Base-by-base conservation (phyloP, 2,329 filamentous ascomycete genomes). In the Pseudopithomyces chartarum region DNA sequence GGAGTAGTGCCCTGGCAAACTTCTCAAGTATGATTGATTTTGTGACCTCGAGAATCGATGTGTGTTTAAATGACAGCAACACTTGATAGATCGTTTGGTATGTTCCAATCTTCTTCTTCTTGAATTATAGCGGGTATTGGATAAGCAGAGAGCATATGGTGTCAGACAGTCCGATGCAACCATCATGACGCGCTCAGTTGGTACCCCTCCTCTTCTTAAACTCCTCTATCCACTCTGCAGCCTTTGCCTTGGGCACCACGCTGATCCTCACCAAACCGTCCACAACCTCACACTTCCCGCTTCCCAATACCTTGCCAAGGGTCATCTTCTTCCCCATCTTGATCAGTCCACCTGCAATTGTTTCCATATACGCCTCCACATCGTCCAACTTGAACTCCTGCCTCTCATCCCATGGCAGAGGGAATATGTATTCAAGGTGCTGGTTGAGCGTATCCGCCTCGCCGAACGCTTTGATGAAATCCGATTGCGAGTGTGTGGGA, bases 331-430 rank as follows among this genome's bases (percentile, higher is more conserved):
- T 93, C 46, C 95, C 94, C 20, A 93, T 88, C 79, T 96, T 97
- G 68, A 97, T 86, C 67, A 99, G 75, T 0, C 93, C 92, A 0
- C 92, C 92, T 0, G 82, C 80, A 3, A 78, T 78, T 0, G 92
- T 98, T 80, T 97, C 92, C 81, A 96, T 89, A 75, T 91, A 98
- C 69, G 91, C 95, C 65, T 97, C 92, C 4, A 97, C 91, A 0
- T 77, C 80, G 0, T 81, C 80, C 1, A 82, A 65, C 0, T 79
- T 84, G 75, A 97, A 97, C 67, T 87, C 87, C 1, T 82, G 77
- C 58, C 83, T 79, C 15, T 75, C 69, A 67, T 98, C 95, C 95
- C 95, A 99, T 12, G 92, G 92, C 67, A 92, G 76, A 2, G 93
- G 94, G 56, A 99, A 85, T 10, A 98, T 88, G 69, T 97, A 97